These are phyloP conservation scores for Eucalyptus paniculata DNA, from an alignment of 345 rosid species.

Conservation along the genomic window DNA sequence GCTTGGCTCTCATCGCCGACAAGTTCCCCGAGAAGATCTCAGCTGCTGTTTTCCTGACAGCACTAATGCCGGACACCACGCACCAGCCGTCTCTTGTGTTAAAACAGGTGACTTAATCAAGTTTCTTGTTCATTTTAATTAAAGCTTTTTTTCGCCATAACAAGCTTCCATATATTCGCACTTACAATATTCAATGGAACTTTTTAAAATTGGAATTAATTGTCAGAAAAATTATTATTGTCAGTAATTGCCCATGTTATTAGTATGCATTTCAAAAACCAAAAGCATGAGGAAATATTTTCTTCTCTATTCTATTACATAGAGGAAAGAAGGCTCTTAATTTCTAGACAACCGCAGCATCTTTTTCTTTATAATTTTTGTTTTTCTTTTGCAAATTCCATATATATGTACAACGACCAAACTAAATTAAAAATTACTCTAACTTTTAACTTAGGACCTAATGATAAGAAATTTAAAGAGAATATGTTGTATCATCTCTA, in stretches of 20 bases:
- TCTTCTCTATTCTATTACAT: too few relatives aligned
- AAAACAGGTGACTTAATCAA: conserved; percentile 3
- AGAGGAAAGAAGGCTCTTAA: too few relatives aligned
- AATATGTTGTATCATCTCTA: neutral
- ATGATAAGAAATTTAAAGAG: neutral
- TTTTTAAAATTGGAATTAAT: too few relatives aligned
- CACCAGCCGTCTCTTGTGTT: conserved; percentile 16
- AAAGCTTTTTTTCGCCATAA: neutral
- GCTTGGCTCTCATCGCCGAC: conserved; percentile 18
- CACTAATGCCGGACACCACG: conserved; percentile 15
- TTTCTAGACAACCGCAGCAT: too few relatives aligned
- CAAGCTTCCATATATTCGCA: neutral
- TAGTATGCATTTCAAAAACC: too few relatives aligned
- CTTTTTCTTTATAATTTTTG: too few relatives aligned
- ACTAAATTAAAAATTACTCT: neutral
- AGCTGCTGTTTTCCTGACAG: conserved; percentile 16
- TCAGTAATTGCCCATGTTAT: too few relatives aligned
- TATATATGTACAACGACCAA: too few relatives aligned
- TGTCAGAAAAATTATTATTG: too few relatives aligned
- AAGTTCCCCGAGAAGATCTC: conserved; percentile 15
- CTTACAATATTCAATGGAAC: neutral
- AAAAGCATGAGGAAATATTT: too few relatives aligned
- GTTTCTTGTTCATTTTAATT: neutral
- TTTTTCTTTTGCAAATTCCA: too few relatives aligned
- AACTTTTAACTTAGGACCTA: neutral